Percentiles rank a stretch among this genome's conserved stretches.
phyloP scores from a whole-genome alignment of 73 alveolate genomes.

The Halteria grandinella region DNA sequence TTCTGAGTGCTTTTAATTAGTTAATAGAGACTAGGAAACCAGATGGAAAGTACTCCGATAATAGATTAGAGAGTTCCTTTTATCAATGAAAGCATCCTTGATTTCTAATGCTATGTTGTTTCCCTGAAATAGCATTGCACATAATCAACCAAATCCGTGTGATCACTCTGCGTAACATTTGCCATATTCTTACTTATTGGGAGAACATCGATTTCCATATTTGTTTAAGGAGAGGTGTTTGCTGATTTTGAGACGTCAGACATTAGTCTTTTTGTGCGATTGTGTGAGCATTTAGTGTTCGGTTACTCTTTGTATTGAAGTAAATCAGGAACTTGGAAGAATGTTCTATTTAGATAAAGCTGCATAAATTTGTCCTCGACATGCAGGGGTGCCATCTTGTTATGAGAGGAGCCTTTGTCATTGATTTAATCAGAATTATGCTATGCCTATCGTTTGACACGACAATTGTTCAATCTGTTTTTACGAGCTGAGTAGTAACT shows the following conservation, averaged over 20 bases:
- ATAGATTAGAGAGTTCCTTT: conserved; percentile 6
- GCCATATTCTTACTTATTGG: no score
- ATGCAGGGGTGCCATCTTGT: conserved; percentile 22
- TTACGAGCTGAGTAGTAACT: neutral
- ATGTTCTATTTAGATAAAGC: no score
- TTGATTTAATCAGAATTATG: neutral
- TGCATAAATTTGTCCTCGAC: no score
- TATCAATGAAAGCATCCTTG: neutral
- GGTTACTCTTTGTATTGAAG: no score
- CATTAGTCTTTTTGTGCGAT: no score
- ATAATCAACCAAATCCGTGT: neutral
- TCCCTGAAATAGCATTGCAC: no score
- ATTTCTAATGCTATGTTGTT: neutral
- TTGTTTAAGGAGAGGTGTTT: no score
- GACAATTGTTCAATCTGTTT: conserved; percentile 6
- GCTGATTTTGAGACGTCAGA: no score
- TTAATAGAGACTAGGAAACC: conserved; percentile 25
- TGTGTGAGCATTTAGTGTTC: no score
- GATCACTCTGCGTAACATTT: no score
- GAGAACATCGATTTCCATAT: no score
- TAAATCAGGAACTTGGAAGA: no score
- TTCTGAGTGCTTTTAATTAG: neutral
- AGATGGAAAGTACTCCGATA: conserved; percentile 24
- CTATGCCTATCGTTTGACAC: neutral
- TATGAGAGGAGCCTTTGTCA: neutral